A percentile compares a stretch with the other conserved stretches of the same genome.
phyloP scores from a whole-genome alignment of 2,329 filamentous ascomycete genomes.

The Huntiella bhutanensis region DNA sequence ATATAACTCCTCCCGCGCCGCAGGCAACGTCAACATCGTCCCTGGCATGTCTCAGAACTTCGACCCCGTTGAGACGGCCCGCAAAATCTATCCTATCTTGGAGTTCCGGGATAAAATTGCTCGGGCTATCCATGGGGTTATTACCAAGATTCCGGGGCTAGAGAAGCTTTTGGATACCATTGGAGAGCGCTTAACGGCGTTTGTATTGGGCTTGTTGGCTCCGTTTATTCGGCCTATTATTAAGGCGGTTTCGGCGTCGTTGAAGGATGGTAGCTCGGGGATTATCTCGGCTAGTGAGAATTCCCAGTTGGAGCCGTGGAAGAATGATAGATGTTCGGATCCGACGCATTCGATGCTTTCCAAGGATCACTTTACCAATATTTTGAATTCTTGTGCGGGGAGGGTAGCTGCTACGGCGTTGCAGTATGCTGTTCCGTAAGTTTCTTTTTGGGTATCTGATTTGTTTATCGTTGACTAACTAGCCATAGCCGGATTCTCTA shows the following conservation, averaged over 20 bases:
- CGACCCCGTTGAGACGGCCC: constrained; percentile 57
- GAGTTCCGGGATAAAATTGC: constrained; percentile 90
- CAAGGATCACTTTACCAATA: constrained; percentile 69
- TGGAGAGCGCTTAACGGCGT: constrained; percentile 78
- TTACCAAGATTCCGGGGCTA: constrained; percentile 81
- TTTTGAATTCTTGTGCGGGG: constrained; percentile 60
- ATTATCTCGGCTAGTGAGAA: constrained; percentile 49
- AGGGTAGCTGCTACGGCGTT: constrained; percentile 56
- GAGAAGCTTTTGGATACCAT: constrained; percentile 86
- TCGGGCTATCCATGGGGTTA: constrained; percentile 62
- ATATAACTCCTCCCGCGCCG: constrained; percentile 22
- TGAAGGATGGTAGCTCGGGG: constrained; percentile 70
- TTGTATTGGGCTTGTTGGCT: constrained; percentile 75
- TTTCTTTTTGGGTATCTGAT: constrained; percentile 14
- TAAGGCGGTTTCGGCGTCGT: constrained; percentile 58
- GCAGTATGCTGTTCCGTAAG: constrained; percentile 67
- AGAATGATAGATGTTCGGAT: constrained; percentile 52
- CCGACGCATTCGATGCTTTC: constrained; percentile 69
- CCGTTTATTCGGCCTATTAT: constrained; percentile 90
- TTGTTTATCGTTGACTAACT: neutral
- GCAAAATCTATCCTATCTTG: constrained; percentile 85
- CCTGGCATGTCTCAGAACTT: constrained; percentile 59
- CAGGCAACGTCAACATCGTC: constrained; percentile 35
- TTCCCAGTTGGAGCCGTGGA: constrained; percentile 66
- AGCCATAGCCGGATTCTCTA: constrained; percentile 49